Conservation (phyloP, 2,329 filamentous ascomycete species). For the Ophiostoma himal-ulmi region DNA sequence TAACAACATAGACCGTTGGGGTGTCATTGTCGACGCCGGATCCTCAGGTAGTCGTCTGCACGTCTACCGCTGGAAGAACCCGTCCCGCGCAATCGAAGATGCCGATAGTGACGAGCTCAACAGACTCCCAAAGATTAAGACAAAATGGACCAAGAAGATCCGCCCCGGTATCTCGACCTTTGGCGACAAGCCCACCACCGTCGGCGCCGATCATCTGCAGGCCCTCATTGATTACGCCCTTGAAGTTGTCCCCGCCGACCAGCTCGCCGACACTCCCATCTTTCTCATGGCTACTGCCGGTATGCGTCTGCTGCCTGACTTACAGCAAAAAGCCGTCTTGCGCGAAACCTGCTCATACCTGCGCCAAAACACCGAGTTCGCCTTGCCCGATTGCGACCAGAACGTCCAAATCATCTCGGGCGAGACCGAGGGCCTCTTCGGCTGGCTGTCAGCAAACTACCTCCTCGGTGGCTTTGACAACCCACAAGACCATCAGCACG, state of each 20-base stretch:
- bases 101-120: constrained; percentile 53
- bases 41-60: constrained; percentile 95
- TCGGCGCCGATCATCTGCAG: constrained; percentile 78
- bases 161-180: constrained; percentile 90
- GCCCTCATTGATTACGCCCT: constrained; percentile 76
- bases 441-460: constrained; percentile 97
- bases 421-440: constrained; percentile 91
- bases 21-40: constrained; percentile 93
- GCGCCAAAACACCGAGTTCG: constrained; percentile 68
- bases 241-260: constrained; percentile 66
- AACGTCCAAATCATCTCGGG: constrained; percentile 94
- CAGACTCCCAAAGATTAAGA: constrained; percentile 71
- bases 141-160: constrained; percentile 90
- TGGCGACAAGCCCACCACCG: constrained; percentile 64
- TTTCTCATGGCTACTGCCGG: constrained; percentile 95
- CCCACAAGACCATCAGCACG: constrained; percentile 68
- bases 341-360: constrained; percentile 78
- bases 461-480: constrained; percentile 83
- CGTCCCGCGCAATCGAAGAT: constrained; percentile 57
- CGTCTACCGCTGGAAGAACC: constrained; percentile 89
- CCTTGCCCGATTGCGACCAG: constrained; percentile 79
- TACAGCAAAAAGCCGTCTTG: constrained; percentile 67
- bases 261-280: constrained; percentile 77
- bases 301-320: constrained; percentile 75
- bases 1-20: constrained; percentile 58